phyloP scores from a whole-genome alignment of 371 early-diverging fungal genomes.

The Funneliformis caledonium region DNA sequence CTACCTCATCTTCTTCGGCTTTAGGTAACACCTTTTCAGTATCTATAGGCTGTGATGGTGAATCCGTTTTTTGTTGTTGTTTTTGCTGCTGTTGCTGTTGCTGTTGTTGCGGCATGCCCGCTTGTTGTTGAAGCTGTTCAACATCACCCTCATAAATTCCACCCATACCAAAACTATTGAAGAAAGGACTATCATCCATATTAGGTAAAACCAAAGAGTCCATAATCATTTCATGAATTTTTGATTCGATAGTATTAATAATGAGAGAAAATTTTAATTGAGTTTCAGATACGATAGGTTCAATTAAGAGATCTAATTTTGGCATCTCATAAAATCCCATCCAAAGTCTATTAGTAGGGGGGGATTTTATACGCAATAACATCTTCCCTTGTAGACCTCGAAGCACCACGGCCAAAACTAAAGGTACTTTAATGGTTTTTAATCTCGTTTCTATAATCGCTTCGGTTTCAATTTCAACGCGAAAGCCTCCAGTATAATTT shows the following conservation, averaged over 20 bases:
- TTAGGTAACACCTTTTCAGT: neutral
- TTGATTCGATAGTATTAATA: constrained; percentile 81
- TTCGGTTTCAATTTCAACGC: constrained; percentile 74
- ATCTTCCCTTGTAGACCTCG: constrained; percentile 77
- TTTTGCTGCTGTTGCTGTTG: too few species aligned
- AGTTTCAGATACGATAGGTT: constrained; percentile 87
- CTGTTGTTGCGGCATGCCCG: too few species aligned
- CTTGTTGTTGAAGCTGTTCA: neutral
- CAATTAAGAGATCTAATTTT: constrained; percentile 76
- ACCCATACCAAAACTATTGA: constrained; percentile 66
- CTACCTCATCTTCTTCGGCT: too few species aligned
- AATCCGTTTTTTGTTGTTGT: too few species aligned
- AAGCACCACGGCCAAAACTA: constrained; percentile 78
- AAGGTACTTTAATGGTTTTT: constrained; percentile 73
- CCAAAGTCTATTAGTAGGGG: constrained; percentile 90
- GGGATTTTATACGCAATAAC: constrained; percentile 79
- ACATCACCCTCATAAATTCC: constrained; percentile 65
- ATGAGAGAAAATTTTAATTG: constrained; percentile 79
- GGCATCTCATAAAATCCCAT: constrained; percentile 86
- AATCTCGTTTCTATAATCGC: constrained; percentile 58
- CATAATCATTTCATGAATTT: constrained; percentile 81
- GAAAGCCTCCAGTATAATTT: constrained; percentile 78
- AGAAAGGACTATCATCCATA: constrained; percentile 90
- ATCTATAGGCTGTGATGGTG: too few species aligned
- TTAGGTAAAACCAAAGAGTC: constrained; percentile 87